Evolutionary conservation across 2,329 filamentous ascomycete genomes (phyloP), one percentile per base, ranked within the genome.

Genomic region (Chalaropsis thielavioides): DNA sequence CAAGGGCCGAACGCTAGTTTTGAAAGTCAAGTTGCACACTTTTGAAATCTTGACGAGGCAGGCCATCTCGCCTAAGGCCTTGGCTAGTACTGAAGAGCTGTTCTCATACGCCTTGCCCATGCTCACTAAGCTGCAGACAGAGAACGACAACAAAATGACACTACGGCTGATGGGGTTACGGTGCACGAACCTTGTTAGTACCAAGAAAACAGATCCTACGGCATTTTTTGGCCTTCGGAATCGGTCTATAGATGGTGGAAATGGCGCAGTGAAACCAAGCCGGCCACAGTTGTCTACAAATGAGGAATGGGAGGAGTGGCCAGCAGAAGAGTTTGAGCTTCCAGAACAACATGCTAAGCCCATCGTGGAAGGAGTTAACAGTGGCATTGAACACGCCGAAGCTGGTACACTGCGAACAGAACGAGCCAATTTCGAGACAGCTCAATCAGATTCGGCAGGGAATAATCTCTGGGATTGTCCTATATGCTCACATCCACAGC

Each of bases 21-120:
- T 99, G 43, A 99, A 99, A 74, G 81, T 96, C 69, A 99, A 99
- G 73, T 77, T 97, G 7, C 90, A 96, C 73, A 96, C 91, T 0
- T 99, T 92, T 70, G 92, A 97, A 73, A 89, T 96, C 22, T 81
- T 90, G 62, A 95, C 92, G 0, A 81, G 94, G 40, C 94, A 99
- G 72, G 82, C 83, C 5, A 83, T 88, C 2, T 81, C 86, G 1
- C 87, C 89, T 0, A 88, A 86, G 69, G 85, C 91, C 0, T 80
- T 96, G 1, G 81, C 76, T 61, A 77, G 81, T 5, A 87, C 90
- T 0, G 87, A 92, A 49, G 94, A 99, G 70, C 76, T 99, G 3
- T 97, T 92, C 75, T 85, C 83, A 63, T 89, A 85, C 71, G 80
- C 90, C 0, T 73, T 96, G 1, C 92, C 91, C 0, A 94, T 99